Percentiles rank a stretch among this genome's conserved stretches.
Conservation (phyloP, 2,329 filamentous ascomycete genomes). For the Hirsutella thompsonii region DNA sequence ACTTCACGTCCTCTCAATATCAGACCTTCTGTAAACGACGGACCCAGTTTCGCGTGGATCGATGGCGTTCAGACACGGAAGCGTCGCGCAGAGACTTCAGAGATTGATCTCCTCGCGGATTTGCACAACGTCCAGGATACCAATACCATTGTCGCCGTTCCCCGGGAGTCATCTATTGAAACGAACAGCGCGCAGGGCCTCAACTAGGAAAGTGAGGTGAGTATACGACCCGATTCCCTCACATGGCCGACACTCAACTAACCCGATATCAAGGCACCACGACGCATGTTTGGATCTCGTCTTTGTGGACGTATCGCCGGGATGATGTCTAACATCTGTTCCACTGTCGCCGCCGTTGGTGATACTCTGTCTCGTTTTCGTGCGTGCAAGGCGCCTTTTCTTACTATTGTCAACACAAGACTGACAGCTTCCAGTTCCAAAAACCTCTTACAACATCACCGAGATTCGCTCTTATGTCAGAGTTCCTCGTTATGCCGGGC, state of each 20-base stretch:
- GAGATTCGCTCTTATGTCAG: slow-evolving; percentile 12
- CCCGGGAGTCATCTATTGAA: background rate
- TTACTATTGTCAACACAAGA: background rate
- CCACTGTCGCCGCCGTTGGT: slow-evolving; percentile 13
- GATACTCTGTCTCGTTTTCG: slow-evolving; percentile 12
- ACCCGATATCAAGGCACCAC: background rate
- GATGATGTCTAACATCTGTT: slow-evolving; percentile 16
- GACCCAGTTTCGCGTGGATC: slow-evolving; percentile 7
- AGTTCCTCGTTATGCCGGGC: slow-evolving; percentile 1
- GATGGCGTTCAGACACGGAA: slow-evolving; percentile 17
- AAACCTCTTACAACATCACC: slow-evolving; percentile 11
- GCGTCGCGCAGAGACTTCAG: slow-evolving; percentile 15
- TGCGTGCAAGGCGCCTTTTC: slow-evolving; percentile 4
- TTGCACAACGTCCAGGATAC: slow-evolving; percentile 6
- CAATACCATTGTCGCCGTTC: background rate
- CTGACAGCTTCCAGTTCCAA: slow-evolving; percentile 9
- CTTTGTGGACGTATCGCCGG: slow-evolving; percentile 11
- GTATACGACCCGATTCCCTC: background rate
- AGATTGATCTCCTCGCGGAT: slow-evolving; percentile 17
- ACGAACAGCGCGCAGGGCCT: background rate
- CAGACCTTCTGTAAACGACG: background rate
- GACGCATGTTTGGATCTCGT: slow-evolving; percentile 11
- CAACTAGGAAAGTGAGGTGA: slow-evolving; percentile 3
- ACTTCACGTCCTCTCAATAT: too few species aligned
- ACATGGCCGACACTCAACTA: background rate